Evolutionary conservation across 1,284 basidiomycete species (phyloP).

Genomic region (Papiliotrema laurentii): DNA sequence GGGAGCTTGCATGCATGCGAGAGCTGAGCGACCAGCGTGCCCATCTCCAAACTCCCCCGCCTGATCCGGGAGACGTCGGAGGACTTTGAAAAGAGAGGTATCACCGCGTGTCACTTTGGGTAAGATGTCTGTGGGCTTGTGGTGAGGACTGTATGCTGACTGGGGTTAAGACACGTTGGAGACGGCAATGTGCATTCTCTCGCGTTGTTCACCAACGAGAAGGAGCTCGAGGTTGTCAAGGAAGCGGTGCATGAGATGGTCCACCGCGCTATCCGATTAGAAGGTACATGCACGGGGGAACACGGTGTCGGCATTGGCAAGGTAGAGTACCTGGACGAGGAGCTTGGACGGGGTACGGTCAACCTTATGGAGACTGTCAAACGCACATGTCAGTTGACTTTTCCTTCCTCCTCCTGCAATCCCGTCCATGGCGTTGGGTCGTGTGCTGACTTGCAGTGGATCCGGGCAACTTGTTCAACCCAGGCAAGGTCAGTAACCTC

Average conservation of each 20-base stretch:
- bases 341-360: constrained; percentile 72
- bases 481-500: constrained; percentile 57
- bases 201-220: constrained; percentile 31
- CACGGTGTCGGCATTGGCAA: constrained; percentile 81
- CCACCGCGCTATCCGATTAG: constrained; percentile 49
- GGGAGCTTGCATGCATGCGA: background rate
- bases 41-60: constrained; percentile 70
- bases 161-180: constrained; percentile 80
- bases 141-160: too few species aligned
- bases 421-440: too few species aligned
- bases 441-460: constrained; percentile 56
- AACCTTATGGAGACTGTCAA: constrained; percentile 76
- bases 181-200: constrained; percentile 60
- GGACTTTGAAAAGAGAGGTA: constrained; percentile 60
- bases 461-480: constrained; percentile 72
- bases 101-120: constrained; percentile 55
- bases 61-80: constrained; percentile 70
- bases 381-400: constrained; percentile 45
- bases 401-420: too few species aligned
- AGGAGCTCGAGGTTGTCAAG: constrained; percentile 44
- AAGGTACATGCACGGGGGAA: constrained; percentile 61
- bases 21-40: constrained; percentile 54
- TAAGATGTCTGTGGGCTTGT: too few species aligned
- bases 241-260: constrained; percentile 52
- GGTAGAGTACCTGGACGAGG: constrained; percentile 59